phyloP scores from a whole-genome alignment of 139 green algal species.

The Micractinium conductrix region DNA sequence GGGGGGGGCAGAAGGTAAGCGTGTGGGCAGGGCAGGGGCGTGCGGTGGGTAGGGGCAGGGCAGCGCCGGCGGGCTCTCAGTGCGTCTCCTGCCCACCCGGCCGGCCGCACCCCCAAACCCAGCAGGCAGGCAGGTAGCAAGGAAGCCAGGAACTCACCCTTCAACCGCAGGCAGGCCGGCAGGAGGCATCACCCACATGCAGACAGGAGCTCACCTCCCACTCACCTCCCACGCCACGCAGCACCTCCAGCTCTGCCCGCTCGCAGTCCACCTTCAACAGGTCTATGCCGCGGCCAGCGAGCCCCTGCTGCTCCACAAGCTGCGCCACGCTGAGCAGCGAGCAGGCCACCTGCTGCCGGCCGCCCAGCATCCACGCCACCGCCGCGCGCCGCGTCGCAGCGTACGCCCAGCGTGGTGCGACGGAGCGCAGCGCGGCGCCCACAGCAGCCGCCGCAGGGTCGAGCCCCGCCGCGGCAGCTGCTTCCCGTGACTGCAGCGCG shows the following conservation, averaged over 20 bases:
- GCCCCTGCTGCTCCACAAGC: neutral
- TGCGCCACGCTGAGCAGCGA: constrained; percentile 9
- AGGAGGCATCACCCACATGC: too few relatives aligned
- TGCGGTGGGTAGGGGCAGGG: too few relatives aligned
- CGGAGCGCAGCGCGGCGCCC: neutral
- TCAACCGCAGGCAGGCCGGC: too few relatives aligned
- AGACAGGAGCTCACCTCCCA: neutral
- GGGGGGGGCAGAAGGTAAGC: too few relatives aligned
- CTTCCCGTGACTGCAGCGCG: neutral
- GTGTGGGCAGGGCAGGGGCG: too few relatives aligned
- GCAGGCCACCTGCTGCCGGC: neutral
- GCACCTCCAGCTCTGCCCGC: constrained; percentile 16
- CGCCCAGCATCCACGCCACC: neutral
- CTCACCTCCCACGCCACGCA: constrained; percentile 17
- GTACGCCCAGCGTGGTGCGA: neutral
- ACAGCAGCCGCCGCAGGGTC: neutral
- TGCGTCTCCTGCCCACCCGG: too few relatives aligned
- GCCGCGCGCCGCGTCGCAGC: neutral
- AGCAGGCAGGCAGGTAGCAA: too few relatives aligned
- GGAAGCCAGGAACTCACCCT: too few relatives aligned
- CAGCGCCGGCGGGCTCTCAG: too few relatives aligned
- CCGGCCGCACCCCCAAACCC: too few relatives aligned
- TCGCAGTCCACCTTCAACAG: constrained; percentile 13
- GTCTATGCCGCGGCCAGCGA: neutral
- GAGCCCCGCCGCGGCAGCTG: neutral